These are phyloP conservation scores for Penicillium waksmanii DNA, from an alignment of 495 filamentous ascomycete genomes.

Conservation along the genomic window DNA sequence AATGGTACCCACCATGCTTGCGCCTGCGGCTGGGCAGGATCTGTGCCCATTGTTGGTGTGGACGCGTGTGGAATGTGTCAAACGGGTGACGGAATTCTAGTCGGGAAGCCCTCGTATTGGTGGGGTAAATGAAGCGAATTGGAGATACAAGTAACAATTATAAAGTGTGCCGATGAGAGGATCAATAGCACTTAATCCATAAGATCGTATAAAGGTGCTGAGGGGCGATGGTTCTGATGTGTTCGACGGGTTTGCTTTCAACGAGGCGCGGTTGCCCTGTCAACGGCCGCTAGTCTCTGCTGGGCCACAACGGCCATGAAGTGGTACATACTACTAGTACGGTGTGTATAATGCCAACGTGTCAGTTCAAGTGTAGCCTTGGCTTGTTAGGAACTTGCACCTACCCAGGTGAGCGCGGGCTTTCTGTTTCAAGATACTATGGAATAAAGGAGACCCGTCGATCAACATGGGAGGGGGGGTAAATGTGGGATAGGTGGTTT, in stretches of 20 bases:
- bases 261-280: slow-evolving; percentile 8
- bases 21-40: slow-evolving; percentile 23
- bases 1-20: slow-evolving; percentile 27
- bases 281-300: slow-evolving; percentile 8
- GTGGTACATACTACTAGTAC: not conserved
- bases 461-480: too few relatives aligned
- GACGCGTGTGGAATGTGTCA: slow-evolving; percentile 38
- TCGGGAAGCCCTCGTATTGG: not conserved
- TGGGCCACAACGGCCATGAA: not conserved
- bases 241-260: slow-evolving; percentile 9
- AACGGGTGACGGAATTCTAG: slow-evolving; percentile 15
- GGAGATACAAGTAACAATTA: slow-evolving; percentile 1
- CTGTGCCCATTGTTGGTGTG: slow-evolving; percentile 30
- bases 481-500: too few relatives aligned
- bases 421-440: too few relatives aligned
- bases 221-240: not conserved
- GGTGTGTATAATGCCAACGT: too few relatives aligned
- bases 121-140: not conserved
- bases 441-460: too few relatives aligned
- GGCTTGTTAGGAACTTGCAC: too few relatives aligned
- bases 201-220: not conserved
- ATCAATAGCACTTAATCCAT: not conserved
- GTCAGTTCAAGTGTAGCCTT: too few relatives aligned
- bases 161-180: not conserved
- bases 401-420: too few relatives aligned